Percentiles rank a stretch among this genome's conserved stretches.
Evolutionary conservation across 441 rosid species (phyloP).

Genomic region (Isatis lusitanica): DNA sequence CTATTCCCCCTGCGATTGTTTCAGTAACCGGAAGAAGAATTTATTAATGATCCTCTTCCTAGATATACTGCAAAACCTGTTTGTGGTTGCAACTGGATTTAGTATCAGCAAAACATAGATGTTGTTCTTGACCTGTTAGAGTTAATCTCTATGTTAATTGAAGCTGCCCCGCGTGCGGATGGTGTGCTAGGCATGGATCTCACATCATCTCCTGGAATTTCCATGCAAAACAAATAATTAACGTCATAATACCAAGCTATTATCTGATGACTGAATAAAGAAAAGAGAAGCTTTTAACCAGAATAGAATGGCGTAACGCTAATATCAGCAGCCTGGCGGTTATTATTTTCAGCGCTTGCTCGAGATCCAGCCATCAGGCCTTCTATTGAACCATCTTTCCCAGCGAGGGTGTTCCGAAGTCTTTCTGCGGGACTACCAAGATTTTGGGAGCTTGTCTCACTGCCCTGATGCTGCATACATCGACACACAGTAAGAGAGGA

Average conservation of each 20-base stretch:
- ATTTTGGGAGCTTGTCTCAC: constrained; percentile 47
- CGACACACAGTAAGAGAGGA: constrained; percentile 35
- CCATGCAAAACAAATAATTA: constrained; percentile 10
- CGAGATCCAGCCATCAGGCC: constrained; percentile 41
- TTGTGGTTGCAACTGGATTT: constrained; percentile 4
- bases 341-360: constrained; percentile 41
- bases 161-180: constrained; percentile 50
- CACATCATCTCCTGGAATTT: constrained; percentile 53
- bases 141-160: constrained; percentile 44
- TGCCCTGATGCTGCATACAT: constrained; percentile 48
- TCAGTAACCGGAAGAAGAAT: constrained; percentile 18
- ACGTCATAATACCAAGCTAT: constrained; percentile 1
- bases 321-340: constrained; percentile 35
- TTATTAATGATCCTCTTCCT: constrained; percentile 22
- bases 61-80: constrained; percentile 6
- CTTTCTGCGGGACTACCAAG: constrained; percentile 51
- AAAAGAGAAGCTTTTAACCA: constrained; percentile 43
- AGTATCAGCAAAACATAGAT: constrained; percentile 11
- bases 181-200: constrained; percentile 73
- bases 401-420: constrained; percentile 35
- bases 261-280: background rate
- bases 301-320: constrained; percentile 58
- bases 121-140: constrained; percentile 50
- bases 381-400: constrained; percentile 41
- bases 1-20: constrained; percentile 48